Conservation (phyloP, 495 filamentous ascomycete genomes). For the Penicillium lagena region DNA sequence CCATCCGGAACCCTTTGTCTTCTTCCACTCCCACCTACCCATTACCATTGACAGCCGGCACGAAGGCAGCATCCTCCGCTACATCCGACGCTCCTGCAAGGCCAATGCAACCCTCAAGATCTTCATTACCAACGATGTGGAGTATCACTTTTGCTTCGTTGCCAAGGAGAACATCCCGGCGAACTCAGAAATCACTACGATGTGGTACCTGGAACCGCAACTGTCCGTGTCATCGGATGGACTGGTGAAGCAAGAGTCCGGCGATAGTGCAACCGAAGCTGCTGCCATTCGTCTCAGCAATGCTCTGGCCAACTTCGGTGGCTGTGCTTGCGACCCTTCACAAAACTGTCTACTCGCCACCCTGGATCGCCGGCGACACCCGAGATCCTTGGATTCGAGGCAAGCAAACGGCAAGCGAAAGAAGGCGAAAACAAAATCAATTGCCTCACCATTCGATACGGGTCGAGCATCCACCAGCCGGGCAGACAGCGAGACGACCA, state of each 20-base stretch:
- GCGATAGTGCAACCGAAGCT: slow-evolving; percentile 38
- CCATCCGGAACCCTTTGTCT: slow-evolving; percentile 79
- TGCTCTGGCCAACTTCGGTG: slow-evolving; percentile 78
- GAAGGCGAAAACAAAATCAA: slow-evolving; percentile 54
- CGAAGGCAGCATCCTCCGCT: slow-evolving; percentile 78
- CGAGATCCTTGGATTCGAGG: slow-evolving; percentile 36
- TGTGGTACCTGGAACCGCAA: slow-evolving; percentile 56
- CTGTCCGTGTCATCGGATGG: slow-evolving; percentile 39
- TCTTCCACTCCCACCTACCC: slow-evolving; percentile 74
- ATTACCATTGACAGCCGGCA: slow-evolving; percentile 86
- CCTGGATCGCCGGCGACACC: slow-evolving; percentile 61
- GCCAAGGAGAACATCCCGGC: slow-evolving; percentile 65
- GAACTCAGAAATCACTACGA: slow-evolving; percentile 56
- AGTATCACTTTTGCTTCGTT: slow-evolving; percentile 86
- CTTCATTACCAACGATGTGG: slow-evolving; percentile 62
- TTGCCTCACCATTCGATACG: slow-evolving; percentile 62
- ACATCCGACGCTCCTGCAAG: slow-evolving; percentile 79
- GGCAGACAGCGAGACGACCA: slow-evolving; percentile 66
- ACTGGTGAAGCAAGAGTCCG: slow-evolving; percentile 39
- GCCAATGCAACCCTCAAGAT: slow-evolving; percentile 81
- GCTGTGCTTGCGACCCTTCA: slow-evolving; percentile 71
- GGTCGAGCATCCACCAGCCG: slow-evolving; percentile 69
- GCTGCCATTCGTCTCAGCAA: slow-evolving; percentile 56
- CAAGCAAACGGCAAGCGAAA: slow-evolving; percentile 42
- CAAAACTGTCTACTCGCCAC: slow-evolving; percentile 62